Evolutionary conservation across 441 rosid species (phyloP), one percentile per base, ranked within the genome.

Genomic region (Croton setiger): DNA sequence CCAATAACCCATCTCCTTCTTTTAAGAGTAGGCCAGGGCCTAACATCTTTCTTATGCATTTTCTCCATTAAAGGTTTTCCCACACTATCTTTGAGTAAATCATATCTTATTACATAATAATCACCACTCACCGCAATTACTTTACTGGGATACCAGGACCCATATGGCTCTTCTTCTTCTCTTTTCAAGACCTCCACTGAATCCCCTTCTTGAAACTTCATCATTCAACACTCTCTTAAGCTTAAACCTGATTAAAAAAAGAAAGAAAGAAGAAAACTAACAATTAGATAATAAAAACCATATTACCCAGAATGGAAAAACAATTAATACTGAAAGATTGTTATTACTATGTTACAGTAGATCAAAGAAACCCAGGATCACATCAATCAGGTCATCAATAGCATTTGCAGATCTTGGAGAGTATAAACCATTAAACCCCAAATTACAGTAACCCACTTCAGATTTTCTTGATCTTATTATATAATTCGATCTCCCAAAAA

Each of bases 111-210:
- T 17, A 64, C 18, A 52, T 39, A 79, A 67, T 73, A 47, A 64
- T 76, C 69, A 43, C 74, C 74, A 74, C 51, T 63, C 1, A 31
- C 63, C 20, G 75, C 76, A 69, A 74, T 60, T 72, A 78, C 47
- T 60, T 39, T 66, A 9, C 75, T 79, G 45, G 76, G 78, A 79
- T 74, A 81, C 85, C 79, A 81, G 37, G 77, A 72, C 23, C 75
- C 76, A 45, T 65, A 45, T 5, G 77, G 74, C 64, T 75, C 74
- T 21, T 70, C 51, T 27, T 74, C 51, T 27, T 74, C 81, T 63
- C 79, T 72, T 67, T 75, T 79, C 48, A 70, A 48, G 39, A 75
- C 81, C 75, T 79, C 82, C 45, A 76, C 78, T 14, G 45, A 45
- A 17, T 74, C 66, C 63, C 81, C 69, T 74, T 74, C 61, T 65